These are phyloP conservation scores for Pichia heedii DNA, from an alignment of 805 yeast species.

Conservation along the genomic window DNA sequence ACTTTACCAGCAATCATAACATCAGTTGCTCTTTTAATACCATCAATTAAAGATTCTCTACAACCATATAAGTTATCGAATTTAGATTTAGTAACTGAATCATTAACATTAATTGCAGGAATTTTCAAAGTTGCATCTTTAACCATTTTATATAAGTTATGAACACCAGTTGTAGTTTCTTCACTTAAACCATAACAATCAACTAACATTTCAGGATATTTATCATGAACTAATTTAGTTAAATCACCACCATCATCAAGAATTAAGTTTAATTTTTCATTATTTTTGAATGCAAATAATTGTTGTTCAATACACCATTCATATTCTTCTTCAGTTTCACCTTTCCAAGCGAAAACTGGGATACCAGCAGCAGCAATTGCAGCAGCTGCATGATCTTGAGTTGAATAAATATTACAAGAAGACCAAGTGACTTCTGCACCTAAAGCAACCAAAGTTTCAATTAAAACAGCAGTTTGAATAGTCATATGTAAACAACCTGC, in stretches of 20 bases:
- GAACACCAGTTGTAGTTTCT: constrained; percentile 99
- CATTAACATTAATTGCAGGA: constrained; percentile 99
- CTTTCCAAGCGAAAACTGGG: constrained; percentile 99
- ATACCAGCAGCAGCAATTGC: constrained; percentile 99
- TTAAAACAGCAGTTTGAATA: constrained; percentile 97
- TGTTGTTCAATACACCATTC: constrained; percentile 99
- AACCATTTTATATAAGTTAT: constrained; percentile 95
- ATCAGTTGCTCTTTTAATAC: constrained; percentile 99
- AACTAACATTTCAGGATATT: constrained; percentile 94
- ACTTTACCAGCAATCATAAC: constrained; percentile 99
- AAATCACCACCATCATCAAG: constrained; percentile 99
- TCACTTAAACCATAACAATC: constrained; percentile 95
- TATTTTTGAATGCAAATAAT: constrained; percentile 95
- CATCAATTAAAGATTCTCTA: constrained; percentile 97
- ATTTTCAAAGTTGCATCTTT: constrained; percentile 84
- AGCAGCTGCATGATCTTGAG: constrained; percentile 99
- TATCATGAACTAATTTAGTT: constrained; percentile 92
- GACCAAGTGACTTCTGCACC: constrained; percentile 99
- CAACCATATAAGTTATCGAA: constrained; percentile 99
- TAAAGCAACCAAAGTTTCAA: constrained; percentile 91
- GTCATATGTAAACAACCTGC: constrained; percentile 99
- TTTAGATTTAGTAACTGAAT: constrained; percentile 97
- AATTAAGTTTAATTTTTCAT: constrained; percentile 89
- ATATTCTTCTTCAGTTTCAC: constrained; percentile 99
- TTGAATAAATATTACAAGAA: constrained; percentile 97